Conservation (phyloP, 2,329 filamentous ascomycete genomes). For the Westerdykella aurantiaca region DNA sequence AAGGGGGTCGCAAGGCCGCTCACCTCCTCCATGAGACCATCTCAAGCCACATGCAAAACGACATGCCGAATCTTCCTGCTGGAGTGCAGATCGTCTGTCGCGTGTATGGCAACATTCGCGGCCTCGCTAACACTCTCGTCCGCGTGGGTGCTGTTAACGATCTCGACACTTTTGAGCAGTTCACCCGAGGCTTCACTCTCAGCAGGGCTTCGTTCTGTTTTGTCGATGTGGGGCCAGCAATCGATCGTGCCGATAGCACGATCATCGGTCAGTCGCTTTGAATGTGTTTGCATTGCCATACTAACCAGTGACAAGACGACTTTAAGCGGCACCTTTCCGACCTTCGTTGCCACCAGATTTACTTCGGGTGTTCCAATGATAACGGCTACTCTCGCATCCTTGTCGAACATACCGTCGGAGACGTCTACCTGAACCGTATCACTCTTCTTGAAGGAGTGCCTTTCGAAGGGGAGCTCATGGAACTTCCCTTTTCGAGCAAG, state of each 20-base stretch:
- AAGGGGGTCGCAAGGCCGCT: slow-evolving; percentile 51
- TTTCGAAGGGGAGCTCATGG: slow-evolving; percentile 49
- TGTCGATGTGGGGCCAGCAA: slow-evolving; percentile 43
- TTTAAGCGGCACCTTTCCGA: slow-evolving; percentile 53
- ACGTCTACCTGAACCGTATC: slow-evolving; percentile 43
- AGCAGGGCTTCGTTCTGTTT: slow-evolving; percentile 43
- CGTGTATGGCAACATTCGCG: slow-evolving; percentile 51
- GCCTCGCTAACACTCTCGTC: slow-evolving; percentile 45
- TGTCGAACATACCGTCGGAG: slow-evolving; percentile 44
- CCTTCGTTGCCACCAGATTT: slow-evolving; percentile 55
- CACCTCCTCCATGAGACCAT: slow-evolving; percentile 43
- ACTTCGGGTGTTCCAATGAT: slow-evolving; percentile 56
- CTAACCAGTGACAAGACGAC: slow-evolving; percentile 37
- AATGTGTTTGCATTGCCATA: slow-evolving; percentile 1
- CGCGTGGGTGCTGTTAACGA: slow-evolving; percentile 43
- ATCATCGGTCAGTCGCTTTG: slow-evolving; percentile 42
- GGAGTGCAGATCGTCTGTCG: slow-evolving; percentile 46
- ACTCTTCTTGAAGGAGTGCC: slow-evolving; percentile 53
- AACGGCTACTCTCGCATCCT: slow-evolving; percentile 50
- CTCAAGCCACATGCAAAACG: slow-evolving; percentile 38
- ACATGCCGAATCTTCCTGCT: slow-evolving; percentile 35
- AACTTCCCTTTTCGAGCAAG: slow-evolving; percentile 46
- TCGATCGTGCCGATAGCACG: slow-evolving; percentile 44
- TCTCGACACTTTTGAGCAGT: slow-evolving; percentile 43
- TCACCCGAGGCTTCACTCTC: slow-evolving; percentile 52